Evolutionary conservation across 176 grass and related monocot genomes (phyloP).

Genomic region (Bonia amplexicaulis): DNA sequence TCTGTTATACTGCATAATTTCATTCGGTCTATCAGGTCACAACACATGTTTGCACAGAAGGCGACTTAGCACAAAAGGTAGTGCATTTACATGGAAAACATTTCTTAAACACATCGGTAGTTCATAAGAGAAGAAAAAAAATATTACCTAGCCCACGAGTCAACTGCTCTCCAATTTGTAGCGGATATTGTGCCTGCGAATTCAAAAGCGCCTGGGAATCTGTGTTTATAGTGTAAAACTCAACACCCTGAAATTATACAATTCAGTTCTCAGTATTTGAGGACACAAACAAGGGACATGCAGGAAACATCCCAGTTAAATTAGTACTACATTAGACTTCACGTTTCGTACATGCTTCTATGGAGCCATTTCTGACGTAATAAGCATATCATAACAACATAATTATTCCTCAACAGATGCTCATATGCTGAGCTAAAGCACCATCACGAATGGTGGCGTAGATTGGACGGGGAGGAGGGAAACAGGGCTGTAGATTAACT

Average conservation of each 20-base stretch:
- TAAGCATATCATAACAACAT: neutral
- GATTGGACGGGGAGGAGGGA: neutral
- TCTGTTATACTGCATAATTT: neutral
- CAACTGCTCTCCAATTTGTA: constrained; percentile 96
- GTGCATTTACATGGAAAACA: neutral
- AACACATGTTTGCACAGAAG: neutral
- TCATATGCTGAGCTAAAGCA: neutral
- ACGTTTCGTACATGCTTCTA: neutral
- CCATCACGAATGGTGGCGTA: neutral
- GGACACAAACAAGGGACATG: neutral
- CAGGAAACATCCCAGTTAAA: neutral
- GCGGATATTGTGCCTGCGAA: constrained; percentile 70
- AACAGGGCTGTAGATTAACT: neutral
- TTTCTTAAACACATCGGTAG: neutral
- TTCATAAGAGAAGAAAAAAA: neutral
- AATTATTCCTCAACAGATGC: neutral
- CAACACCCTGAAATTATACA: constrained; percentile 70
- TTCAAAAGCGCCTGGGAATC: constrained; percentile 87
- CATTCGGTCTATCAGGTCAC: neutral
- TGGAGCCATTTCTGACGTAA: neutral
- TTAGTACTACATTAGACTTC: neutral
- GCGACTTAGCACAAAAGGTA: neutral
- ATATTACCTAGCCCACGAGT: constrained; percentile 81
- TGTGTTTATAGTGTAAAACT: constrained; percentile 92
- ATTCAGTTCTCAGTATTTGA: constrained; percentile 1